Evolutionary conservation across 1,284 basidiomycete genomes (phyloP).

Genomic region (Uromyces viciae-fabae): DNA sequence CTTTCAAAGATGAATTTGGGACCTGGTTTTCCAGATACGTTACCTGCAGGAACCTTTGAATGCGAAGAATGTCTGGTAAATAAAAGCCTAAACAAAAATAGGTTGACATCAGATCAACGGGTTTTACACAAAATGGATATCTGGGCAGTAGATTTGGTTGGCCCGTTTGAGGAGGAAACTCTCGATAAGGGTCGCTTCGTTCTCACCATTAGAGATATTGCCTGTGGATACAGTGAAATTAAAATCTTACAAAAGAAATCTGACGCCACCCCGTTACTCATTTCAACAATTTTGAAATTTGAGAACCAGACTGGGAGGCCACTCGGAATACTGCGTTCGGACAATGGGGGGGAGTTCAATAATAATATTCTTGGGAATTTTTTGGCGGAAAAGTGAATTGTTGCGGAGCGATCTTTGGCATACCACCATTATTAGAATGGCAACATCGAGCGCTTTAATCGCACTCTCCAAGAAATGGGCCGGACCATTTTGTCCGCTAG

Average conservation of each 20-base stretch:
- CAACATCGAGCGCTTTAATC: background rate
- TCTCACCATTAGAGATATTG: background rate
- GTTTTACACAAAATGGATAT: too few relatives aligned
- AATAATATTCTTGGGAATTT: background rate
- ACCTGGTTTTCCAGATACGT: too few relatives aligned
- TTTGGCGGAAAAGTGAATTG: background rate
- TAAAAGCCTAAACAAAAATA: too few relatives aligned
- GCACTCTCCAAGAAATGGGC: background rate
- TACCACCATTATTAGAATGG: constrained; percentile 1
- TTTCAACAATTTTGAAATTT: background rate
- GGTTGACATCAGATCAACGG: too few relatives aligned
- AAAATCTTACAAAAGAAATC: background rate
- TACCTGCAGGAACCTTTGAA: too few relatives aligned
- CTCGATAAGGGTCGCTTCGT: background rate
- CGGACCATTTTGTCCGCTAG: background rate
- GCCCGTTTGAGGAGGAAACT: background rate
- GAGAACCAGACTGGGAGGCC: background rate
- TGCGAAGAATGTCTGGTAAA: too few relatives aligned
- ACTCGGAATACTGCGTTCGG: background rate
- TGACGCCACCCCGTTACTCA: background rate
- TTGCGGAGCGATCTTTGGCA: background rate
- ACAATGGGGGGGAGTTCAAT: background rate
- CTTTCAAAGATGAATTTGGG: too few relatives aligned
- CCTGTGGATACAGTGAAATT: background rate
- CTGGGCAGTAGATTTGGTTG: background rate